Evolutionary conservation across 139 green algal species (phyloP), one percentile per base, ranked within the genome.

Genomic region (Tetradesmus obliquus): DNA sequence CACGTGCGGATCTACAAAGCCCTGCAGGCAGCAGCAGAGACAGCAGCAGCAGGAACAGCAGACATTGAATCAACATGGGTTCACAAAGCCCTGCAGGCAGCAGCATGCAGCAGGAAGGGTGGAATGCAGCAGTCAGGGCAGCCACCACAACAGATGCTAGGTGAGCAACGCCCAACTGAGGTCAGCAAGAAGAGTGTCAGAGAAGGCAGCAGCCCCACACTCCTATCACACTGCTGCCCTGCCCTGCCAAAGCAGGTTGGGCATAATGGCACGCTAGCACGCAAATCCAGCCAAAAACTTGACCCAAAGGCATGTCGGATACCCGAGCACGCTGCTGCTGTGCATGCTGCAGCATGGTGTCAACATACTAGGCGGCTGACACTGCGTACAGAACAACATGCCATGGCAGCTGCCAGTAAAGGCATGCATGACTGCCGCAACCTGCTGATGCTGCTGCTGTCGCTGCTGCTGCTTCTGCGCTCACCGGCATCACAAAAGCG

Each of bases 1-100:
- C n/a, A 97, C 84, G 91, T 98, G 96, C 2, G 95, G 82, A 89
- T 98, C 96, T 0, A 97, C 87, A 22, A 98, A 92, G 3, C 96
- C 96, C 93, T 95, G 94, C 55, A 80, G 45, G n/a, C n/a, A 22
- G 2, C 80, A 84, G 19, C 53, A 51, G 54, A 3, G 4, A 51
- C 15, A 53, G 9, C 60, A 62, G 19, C 54, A 86, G 12, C 10
- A 45, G 53, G 86, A 7, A 95, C 96, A 10, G 91, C 96, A 3
- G 76, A 62, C 2, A 97, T 86, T 0, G 97, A 57, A 89, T 97
- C 96, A 20, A 97, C 83, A 91, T 97, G 96, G 84, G 90, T 97
- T 96, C 0, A 97, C 87, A 20, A 97, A 92, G 5, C 96, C 96
- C 93, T 95, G 94, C 54, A 83, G 24, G 69, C 62, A 90, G 7